Evolutionary conservation across 2,329 filamentous ascomycete genomes (phyloP), one percentile per base, ranked within the genome.

Genomic region (Ophiocordyceps robertsii): DNA sequence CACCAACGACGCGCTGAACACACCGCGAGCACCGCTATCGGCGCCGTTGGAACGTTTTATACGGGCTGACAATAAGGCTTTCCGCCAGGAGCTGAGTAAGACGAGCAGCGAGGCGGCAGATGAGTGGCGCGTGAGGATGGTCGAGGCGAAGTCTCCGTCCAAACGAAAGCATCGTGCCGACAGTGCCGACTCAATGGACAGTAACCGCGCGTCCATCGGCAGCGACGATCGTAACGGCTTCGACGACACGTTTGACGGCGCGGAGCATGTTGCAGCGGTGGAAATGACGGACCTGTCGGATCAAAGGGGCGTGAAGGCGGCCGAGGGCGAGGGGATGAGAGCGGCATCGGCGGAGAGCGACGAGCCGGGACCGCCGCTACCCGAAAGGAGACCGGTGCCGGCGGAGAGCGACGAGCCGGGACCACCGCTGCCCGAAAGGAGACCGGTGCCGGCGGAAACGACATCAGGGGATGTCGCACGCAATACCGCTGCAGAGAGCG

Each of bases 41-140:
- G 50, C 59, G 13, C 47, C 53, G 2, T 47, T 62, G 10, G 57
- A 71, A 55, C 61, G 63, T 29, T 77, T 77, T 51, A 60, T 70
- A 6, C 64, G 62, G 33, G 62, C 62, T 32, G 73, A 77, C 40
- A 77, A 76, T 47, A 65, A 65, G 43, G 60, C 62, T 2, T 77
- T 77, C 53, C 62, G 63, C 16, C 62, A 66, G 40, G 73, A 77
- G 48, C 58, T 75, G 7, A 58, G 56, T 17, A 59, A 62, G 35
- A 66, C 69, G 46, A 49, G 51, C 50, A 43, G 49, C 7, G 48
- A 54, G 19, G 39, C 46, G 8, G 47, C 36, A 9, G 49, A 53
- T 19, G 42, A 46, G 10, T 52, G 46, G 43, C 47, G 43, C 24
- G 37, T 47, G 10, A 21, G 42, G n/a, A 49, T 51, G 12, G 46